A percentile compares a stretch with the other conserved stretches of the same genome.
Conservation (phyloP, 169 alveolate species). For the Plasmodium coatneyi region DNA sequence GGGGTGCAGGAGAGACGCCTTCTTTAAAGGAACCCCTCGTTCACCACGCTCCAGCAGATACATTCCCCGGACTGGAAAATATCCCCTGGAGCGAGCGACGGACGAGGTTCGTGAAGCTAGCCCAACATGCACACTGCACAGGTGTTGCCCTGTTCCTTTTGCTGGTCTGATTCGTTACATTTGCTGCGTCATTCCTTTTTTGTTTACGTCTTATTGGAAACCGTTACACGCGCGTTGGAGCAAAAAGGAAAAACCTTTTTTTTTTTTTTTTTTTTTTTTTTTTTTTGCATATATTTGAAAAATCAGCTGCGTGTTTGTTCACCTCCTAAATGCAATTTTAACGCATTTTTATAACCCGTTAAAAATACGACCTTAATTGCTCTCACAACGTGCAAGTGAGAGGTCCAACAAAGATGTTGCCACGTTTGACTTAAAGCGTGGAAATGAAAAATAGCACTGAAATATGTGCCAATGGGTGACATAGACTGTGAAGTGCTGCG, state of each 20-base stretch:
- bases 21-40: not conserved
- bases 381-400: not conserved
- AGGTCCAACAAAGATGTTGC: not conserved
- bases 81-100: not conserved
- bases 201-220: not conserved
- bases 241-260: not conserved
- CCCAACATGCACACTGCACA: not conserved
- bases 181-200: not conserved
- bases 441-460: not conserved
- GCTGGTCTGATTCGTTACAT: not conserved
- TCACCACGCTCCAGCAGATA: not conserved
- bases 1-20: not conserved
- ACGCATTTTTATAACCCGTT: not conserved
- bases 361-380: not conserved
- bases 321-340: not conserved
- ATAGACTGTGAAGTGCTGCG: not conserved
- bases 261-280: too few species aligned
- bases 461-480: not conserved
- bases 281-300: not conserved
- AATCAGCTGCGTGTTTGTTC: not conserved
- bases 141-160: not conserved
- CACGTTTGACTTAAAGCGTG: not conserved
- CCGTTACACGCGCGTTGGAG: not conserved
- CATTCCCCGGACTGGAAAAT: not conserved
- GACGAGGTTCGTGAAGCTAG: not conserved